Evolutionary conservation across 768 basidiomycete species (phyloP), one percentile per base, ranked within the genome.

Genomic region (Udeniomyces megalosporus): DNA sequence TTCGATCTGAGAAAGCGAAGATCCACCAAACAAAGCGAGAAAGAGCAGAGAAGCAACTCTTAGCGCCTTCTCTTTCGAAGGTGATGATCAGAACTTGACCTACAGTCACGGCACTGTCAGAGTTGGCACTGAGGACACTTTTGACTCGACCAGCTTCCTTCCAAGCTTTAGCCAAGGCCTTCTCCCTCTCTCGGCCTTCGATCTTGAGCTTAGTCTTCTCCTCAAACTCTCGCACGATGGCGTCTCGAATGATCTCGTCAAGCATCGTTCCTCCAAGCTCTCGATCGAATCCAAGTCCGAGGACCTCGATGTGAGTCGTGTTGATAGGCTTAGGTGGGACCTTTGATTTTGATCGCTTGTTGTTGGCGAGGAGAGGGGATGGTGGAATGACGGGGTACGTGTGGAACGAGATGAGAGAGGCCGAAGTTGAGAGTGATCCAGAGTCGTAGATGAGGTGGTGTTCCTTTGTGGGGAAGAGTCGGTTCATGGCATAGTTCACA

Each of bases 401-500:
- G 57, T 70, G 71, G 57, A 74, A 74, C 8, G 71, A 71, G 35
- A 74, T 45, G 20, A 74, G 67, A 6, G 71, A 71, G 0, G 72
- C 74, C 2, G 73, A 73, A 14, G 74, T 74, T 3, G 70, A 68
- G 45, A 74, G 84, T 5, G 93, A 88, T 47, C 95, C 95, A 0
- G 90, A 88, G 69, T 97, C 95, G 74, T 86, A 99, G 63, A 99
- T 83, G 67, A 99, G 74, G 71, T 97, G 92, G 62, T 70, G 69
- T 54, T 74, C 73, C 72, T 84, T 81, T 2, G 75, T 76, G 0
- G 84, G 76, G 77, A 97, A 97, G 1, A 82, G 78, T 52, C 93
- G 82, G 1, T 91, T 90, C 90, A 97, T 95, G 47, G 95, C 95
- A 70, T 88, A 99, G 76, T 99, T 99, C 68, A 97, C 80, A 15